Conservation (phyloP, 441 rosid genomes). For the Gossypium schwendimanii region DNA sequence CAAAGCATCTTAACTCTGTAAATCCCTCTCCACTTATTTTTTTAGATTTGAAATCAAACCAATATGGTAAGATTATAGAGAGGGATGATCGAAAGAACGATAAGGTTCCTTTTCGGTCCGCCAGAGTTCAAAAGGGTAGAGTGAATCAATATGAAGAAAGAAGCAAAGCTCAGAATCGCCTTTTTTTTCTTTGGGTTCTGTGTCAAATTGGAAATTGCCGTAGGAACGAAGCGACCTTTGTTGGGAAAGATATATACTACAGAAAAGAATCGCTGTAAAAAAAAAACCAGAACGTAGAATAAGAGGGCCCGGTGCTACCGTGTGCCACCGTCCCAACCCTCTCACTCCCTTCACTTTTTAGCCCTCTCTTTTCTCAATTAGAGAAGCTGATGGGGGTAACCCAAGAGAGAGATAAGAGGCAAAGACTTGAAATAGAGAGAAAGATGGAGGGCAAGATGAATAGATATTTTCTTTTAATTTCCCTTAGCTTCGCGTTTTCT, state of each 20-base stretch:
- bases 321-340: constrained; percentile 31
- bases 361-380: constrained; percentile 12
- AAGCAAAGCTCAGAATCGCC: constrained; percentile 23
- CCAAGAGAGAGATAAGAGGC: constrained; percentile 13
- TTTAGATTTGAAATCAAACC: constrained; percentile 43
- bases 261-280: constrained; percentile 28
- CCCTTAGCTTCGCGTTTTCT: constrained; percentile 27
- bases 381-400: constrained; percentile 8
- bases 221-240: constrained; percentile 42
- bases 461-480: neutral
- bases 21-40: constrained; percentile 27
- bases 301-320: constrained; percentile 28
- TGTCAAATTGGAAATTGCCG: constrained; percentile 32
- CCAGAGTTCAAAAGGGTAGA: constrained; percentile 27
- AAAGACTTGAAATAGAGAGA: constrained; percentile 19
- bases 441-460: neutral
- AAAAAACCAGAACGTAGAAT: constrained; percentile 33
- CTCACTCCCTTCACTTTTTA: constrained; percentile 15
- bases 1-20: constrained; percentile 43
- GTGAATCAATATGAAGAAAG: neutral
- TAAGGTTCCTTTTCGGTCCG: constrained; percentile 44
- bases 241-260: constrained; percentile 20
- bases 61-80: constrained; percentile 28
- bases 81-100: constrained; percentile 34
- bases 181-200: constrained; percentile 13